phyloP scores from a whole-genome alignment of 202 grass and related monocot species.

The Digitaria exilis region DNA sequence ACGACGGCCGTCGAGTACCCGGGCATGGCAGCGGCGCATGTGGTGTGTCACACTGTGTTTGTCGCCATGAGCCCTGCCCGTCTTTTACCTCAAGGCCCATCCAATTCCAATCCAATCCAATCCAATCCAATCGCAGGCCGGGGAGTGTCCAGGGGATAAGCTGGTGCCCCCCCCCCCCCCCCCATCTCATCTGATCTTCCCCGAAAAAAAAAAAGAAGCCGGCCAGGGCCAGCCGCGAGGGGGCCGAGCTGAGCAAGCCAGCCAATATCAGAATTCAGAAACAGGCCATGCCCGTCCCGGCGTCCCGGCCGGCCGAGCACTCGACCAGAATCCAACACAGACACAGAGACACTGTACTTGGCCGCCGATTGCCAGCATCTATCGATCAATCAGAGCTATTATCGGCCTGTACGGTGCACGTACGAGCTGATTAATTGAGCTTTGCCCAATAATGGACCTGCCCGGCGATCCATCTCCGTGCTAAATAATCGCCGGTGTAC shows the following conservation, averaged over 20 bases:
- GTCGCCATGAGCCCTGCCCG: neutral
- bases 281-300: neutral
- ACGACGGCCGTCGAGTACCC: neutral
- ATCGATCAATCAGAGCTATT: neutral
- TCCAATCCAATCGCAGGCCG: neutral
- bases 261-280: neutral
- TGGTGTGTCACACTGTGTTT: too few relatives aligned
- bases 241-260: too few relatives aligned
- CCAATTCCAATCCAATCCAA: neutral
- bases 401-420: neutral
- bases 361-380: neutral
- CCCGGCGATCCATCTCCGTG: neutral
- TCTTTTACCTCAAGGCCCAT: neutral
- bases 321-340: neutral
- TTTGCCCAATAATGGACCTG: neutral
- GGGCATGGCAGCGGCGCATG: neutral
- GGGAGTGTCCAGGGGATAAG: neutral
- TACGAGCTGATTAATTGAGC: neutral
- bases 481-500: conserved; percentile 1
- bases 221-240: neutral
- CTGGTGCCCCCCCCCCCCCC: neutral
- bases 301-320: neutral
- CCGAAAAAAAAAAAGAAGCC: neutral
- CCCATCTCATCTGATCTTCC: neutral
- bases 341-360: neutral